Evolutionary conservation across 73 alveolate genomes (phyloP).

Genomic region (Uronychia binucleata): DNA sequence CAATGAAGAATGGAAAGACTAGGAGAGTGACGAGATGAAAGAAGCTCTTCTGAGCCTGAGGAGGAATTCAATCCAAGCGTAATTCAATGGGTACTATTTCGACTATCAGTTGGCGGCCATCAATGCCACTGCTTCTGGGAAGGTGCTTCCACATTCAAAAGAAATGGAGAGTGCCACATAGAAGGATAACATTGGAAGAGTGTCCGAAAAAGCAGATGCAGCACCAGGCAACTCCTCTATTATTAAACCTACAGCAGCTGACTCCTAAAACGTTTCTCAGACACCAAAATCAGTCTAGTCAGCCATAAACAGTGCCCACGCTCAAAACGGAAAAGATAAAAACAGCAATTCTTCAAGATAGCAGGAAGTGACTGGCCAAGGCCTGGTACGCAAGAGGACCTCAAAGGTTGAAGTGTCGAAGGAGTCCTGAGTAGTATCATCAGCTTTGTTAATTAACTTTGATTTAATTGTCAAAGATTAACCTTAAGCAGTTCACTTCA

Average conservation of each 20-base stretch:
- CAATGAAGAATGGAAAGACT: slow-evolving; percentile 32
- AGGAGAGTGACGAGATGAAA: slow-evolving; percentile 22
- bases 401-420: background rate
- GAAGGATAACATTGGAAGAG: background rate
- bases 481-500: background rate
- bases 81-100: slow-evolving; percentile 66
- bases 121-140: background rate
- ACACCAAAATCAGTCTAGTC: background rate
- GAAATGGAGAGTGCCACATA: background rate
- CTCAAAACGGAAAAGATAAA: background rate
- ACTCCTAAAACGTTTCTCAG: background rate
- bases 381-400: background rate
- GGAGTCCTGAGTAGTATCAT: background rate
- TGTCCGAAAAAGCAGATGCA: background rate
- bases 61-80: slow-evolving; percentile 44
- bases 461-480: background rate
- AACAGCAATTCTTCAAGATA: background rate
- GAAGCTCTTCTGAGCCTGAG: slow-evolving; percentile 28
- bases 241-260: background rate
- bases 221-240: background rate
- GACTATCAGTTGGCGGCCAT: slow-evolving; percentile 39
- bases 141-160: background rate
- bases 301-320: background rate
- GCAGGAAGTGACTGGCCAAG: background rate
- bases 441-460: background rate